Evolutionary conservation across 2,329 filamentous ascomycete genomes (phyloP).

Genomic region (Pyrenochaeta sp.): DNA sequence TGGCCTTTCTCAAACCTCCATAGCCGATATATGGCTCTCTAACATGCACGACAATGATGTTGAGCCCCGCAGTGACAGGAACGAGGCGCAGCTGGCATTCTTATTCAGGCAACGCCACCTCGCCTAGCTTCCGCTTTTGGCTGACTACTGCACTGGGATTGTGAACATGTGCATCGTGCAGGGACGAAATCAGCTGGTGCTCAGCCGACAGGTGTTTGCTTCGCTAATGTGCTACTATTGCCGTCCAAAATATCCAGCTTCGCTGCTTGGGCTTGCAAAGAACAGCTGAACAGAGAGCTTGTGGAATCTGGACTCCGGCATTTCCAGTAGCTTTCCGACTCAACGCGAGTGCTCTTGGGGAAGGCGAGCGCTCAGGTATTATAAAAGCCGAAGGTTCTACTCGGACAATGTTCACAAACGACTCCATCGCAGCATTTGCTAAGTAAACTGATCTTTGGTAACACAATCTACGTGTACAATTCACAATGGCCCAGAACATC

Average conservation of each 20-base stretch:
- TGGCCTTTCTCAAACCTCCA: background rate
- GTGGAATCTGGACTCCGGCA: too few relatives aligned
- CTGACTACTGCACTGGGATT: constrained; percentile 1
- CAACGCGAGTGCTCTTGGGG: too few relatives aligned
- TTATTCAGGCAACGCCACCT: background rate
- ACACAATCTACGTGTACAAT: background rate
- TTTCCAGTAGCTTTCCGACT: too few relatives aligned
- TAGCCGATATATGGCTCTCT: background rate
- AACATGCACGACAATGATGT: background rate
- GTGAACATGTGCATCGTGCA: background rate
- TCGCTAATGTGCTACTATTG: background rate
- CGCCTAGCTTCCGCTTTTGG: background rate
- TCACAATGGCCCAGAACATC: background rate
- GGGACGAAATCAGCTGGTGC: background rate
- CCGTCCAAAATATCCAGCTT: background rate
- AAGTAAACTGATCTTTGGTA: background rate
- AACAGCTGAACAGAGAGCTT: background rate
- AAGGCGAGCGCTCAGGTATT: too few relatives aligned
- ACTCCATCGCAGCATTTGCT: background rate
- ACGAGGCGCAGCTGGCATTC: background rate
- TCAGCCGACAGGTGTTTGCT: background rate
- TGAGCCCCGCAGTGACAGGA: background rate
- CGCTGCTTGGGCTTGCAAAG: background rate
- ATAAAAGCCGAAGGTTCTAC: too few relatives aligned
- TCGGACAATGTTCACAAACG: too few relatives aligned